phyloP scores from a whole-genome alignment of 2,329 filamentous ascomycete species.

The Monosporascus sp. region DNA sequence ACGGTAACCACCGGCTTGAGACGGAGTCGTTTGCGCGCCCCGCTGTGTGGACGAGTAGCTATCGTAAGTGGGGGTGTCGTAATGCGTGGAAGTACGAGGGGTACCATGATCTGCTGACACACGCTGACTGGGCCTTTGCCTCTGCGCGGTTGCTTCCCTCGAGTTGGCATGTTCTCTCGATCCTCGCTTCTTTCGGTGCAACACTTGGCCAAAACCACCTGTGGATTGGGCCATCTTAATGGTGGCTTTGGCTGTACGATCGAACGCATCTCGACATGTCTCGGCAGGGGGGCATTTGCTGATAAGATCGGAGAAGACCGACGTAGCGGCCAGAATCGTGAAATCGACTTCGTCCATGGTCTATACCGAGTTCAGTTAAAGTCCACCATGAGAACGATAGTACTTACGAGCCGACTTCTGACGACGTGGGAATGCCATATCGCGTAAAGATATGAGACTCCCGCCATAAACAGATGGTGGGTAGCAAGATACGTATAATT shows the following conservation, averaged over 20 bases:
- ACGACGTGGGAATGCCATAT: constrained; percentile 95
- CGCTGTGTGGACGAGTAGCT: constrained; percentile 17
- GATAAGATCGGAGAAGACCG: constrained; percentile 84
- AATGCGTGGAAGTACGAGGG: constrained; percentile 16
- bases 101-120: constrained; percentile 16
- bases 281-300: constrained; percentile 94
- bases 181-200: constrained; percentile 23
- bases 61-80: constrained; percentile 17
- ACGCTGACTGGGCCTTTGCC: constrained; percentile 17
- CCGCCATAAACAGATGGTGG: constrained; percentile 95
- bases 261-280: constrained; percentile 90
- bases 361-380: constrained; percentile 34
- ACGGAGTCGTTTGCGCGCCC: constrained; percentile 15
- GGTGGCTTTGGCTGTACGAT: constrained; percentile 90
- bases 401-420: constrained; percentile 75
- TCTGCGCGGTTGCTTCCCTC: constrained; percentile 26
- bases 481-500: constrained; percentile 96
- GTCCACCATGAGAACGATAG: constrained; percentile 3
- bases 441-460: constrained; percentile 91
- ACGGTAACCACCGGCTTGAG: constrained; percentile 22
- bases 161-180: constrained; percentile 26
- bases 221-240: constrained; percentile 91
- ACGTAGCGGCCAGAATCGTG: constrained; percentile 87
- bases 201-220: constrained; percentile 65
- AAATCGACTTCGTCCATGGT: constrained; percentile 97